Percentiles rank a stretch among this genome's conserved stretches.
phyloP scores from a whole-genome alignment of 2,329 filamentous ascomycete genomes.

The Aureobasidium sp. region DNA sequence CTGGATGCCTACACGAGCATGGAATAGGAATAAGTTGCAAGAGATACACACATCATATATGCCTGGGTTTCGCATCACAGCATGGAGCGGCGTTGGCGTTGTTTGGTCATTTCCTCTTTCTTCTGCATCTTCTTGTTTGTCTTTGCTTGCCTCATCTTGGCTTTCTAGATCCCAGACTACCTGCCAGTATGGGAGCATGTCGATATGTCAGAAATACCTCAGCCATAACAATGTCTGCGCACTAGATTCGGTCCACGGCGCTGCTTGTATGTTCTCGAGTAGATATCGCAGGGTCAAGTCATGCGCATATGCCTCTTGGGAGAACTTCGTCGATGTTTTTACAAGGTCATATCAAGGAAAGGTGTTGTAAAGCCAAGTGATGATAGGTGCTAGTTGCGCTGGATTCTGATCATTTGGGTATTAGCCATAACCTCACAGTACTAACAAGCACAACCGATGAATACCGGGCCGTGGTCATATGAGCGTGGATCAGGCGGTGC shows the following conservation, averaged over 20 bases:
- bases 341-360: background rate
- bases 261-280: background rate
- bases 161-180: background rate
- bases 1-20: slow-evolving; percentile 61
- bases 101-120: background rate
- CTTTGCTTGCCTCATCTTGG: background rate
- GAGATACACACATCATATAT: background rate
- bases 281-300: too few species aligned
- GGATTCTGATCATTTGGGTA: background rate
- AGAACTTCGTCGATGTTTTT: background rate
- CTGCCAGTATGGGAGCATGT: background rate
- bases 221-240: background rate
- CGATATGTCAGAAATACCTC: background rate
- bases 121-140: background rate
- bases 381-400: background rate
- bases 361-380: background rate
- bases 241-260: background rate
- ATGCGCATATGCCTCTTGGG: background rate
- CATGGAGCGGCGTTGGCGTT: slow-evolving; percentile 13
- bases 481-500: background rate
- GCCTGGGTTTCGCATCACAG: background rate
- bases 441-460: too few species aligned
- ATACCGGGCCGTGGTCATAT: background rate
- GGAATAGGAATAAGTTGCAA: slow-evolving; percentile 43
- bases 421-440: background rate